Evolutionary conservation across 2,329 filamentous ascomycete species (phyloP), one percentile per base, ranked within the genome.

Genomic region (Fusarium sp.): DNA sequence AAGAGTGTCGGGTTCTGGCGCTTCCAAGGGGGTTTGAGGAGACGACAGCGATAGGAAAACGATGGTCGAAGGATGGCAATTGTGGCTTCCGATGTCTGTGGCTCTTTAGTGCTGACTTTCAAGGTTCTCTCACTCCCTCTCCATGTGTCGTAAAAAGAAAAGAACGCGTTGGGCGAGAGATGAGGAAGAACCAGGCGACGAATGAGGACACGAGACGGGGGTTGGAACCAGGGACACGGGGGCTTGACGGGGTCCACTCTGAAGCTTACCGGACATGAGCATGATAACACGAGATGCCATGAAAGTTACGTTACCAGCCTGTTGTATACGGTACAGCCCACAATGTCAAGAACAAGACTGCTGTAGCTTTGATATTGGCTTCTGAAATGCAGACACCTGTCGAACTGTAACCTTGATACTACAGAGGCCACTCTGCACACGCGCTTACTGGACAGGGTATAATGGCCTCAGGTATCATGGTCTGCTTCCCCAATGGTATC

Each of bases 61-160:
- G 46, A 60, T 59, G 56, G 62, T 60, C 30, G 60, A 57, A 40
- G 54, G 59, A 66, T 62, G 66, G 60, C 60, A 38, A 63, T 58
- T 53, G 70, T 68, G 62, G 60, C 70, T 71, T 71, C 46, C 58
- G 62, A 60, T 59, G 53, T 67, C 63, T 69, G 59, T 69, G 49
- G 53, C 60, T 62, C 38, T 59, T 67, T 70, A 62, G 70, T 71
- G 67, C 59, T 73, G 69, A 63, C 60, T 70, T 69, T 68, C 70
- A 65, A 69, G 67, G 63, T 68, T 68, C 62, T 72, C 30, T 55
- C 48, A 66, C 63, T 67, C 40, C 56, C 55, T 66, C 55, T 44
- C 62, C 52, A 49, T 64, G 54, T 65, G 68, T 70, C 73, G 56
- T 61, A 74, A 76, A 76, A 76, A 73, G 57, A 72, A 76, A 76